phyloP scores from a whole-genome alignment of 176 grass and related monocot genomes.

The Elaeis guineensis region DNA sequence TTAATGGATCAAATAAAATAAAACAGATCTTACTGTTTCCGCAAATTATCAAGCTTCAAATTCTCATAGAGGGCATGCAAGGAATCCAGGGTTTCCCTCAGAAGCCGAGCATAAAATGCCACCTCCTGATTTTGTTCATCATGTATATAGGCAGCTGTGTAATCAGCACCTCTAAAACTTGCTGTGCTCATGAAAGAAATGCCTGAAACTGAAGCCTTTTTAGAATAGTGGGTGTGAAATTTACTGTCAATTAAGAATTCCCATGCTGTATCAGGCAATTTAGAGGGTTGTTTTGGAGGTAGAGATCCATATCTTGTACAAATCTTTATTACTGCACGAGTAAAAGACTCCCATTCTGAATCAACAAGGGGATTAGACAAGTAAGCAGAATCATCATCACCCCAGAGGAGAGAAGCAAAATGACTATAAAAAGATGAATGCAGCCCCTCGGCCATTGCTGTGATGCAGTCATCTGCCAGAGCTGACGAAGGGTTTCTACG shows the following conservation, averaged over 20 bases:
- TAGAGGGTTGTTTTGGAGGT: conserved; percentile 28
- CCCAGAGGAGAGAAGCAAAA: conserved; percentile 82
- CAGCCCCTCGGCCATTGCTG: conserved; percentile 74
- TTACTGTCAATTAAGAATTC: conserved; percentile 74
- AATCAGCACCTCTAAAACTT: conserved; percentile 13
- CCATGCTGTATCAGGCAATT: conserved; percentile 43
- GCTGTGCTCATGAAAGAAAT: conserved; percentile 33
- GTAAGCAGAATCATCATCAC: conserved; percentile 47
- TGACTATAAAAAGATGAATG: conserved; percentile 53
- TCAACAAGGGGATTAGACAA: conserved; percentile 35
- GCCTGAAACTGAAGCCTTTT: conserved; percentile 32
- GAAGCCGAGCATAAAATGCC: conserved; percentile 52
- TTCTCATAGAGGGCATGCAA: conserved; percentile 91
- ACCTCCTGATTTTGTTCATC: conserved; percentile 34
- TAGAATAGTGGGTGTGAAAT: conserved; percentile 58
- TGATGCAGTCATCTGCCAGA: conserved; percentile 88
- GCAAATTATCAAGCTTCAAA: conserved; percentile 78
- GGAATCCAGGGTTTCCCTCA: conserved; percentile 59
- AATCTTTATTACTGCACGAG: conserved; percentile 47
- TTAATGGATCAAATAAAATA: conserved; percentile 10
- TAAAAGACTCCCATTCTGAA: conserved; percentile 90
- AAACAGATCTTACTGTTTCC: conserved; percentile 67
- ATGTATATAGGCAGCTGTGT: conserved; percentile 25
- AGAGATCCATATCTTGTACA: conserved; percentile 42
- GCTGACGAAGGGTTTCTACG: conserved; percentile 58